These are phyloP conservation scores for Aphanomyces cochlioides DNA, from an alignment of 352 stramenopile species.

Conservation along the genomic window DNA sequence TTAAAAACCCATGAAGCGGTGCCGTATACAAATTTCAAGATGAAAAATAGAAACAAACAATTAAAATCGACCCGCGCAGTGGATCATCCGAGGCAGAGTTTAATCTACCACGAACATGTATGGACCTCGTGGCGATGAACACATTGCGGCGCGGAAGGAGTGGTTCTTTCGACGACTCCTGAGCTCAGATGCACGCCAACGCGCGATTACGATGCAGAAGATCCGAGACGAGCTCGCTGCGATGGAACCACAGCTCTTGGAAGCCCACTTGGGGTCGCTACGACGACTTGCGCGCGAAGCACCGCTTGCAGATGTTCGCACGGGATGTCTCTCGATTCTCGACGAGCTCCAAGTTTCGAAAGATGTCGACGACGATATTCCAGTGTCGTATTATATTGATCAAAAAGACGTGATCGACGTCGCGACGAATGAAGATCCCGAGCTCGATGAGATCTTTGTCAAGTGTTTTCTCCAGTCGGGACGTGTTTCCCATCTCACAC, in stretches of 20 bases:
- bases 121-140: constrained; percentile 29
- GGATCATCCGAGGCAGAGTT: neutral
- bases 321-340: constrained; percentile 48
- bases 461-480: constrained; percentile 60
- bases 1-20: too few species aligned
- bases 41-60: too few species aligned
- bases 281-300: constrained; percentile 59
- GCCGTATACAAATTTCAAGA: too few species aligned
- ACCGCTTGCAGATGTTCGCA: constrained; percentile 62
- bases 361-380: constrained; percentile 30
- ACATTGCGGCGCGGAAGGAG: constrained; percentile 66
- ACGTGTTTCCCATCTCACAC: constrained; percentile 68
- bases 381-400: constrained; percentile 72
- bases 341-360: constrained; percentile 33
- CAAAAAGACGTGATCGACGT: constrained; percentile 36
- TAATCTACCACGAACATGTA: constrained; percentile 4
- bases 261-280: constrained; percentile 68
- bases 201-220: constrained; percentile 40
- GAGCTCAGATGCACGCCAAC: constrained; percentile 48
- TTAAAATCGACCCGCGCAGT: neutral
- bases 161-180: constrained; percentile 77
- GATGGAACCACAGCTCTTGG: constrained; percentile 38
- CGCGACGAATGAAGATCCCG: constrained; percentile 43
- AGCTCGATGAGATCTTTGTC: constrained; percentile 51
- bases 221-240: constrained; percentile 45